A percentile compares a stretch with the other conserved stretches of the same genome.
Conservation (phyloP, 2,329 filamentous ascomycete genomes). For the Diaporthe caulivora region DNA sequence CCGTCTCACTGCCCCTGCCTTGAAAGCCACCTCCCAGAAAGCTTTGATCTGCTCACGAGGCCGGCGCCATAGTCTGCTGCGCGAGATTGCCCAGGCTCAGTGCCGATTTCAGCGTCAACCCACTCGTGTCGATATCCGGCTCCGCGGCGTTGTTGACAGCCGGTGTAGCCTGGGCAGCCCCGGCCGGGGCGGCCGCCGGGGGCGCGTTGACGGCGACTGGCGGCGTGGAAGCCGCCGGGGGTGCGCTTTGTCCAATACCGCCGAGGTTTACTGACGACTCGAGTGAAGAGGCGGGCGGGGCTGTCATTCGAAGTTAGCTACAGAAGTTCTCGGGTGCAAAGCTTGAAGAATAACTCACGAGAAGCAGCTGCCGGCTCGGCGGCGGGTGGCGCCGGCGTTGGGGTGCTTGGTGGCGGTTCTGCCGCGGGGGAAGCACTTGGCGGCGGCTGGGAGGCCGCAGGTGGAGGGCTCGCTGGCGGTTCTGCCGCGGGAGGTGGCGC, state of each 20-base stretch:
- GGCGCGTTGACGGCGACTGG: conserved; percentile 43
- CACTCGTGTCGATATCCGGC: conserved; percentile 54
- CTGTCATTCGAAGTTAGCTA: not conserved
- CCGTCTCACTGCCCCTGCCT: not conserved
- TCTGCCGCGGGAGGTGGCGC: not conserved
- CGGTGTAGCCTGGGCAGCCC: conserved; percentile 31
- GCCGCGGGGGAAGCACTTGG: conserved; percentile 18
- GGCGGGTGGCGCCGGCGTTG: conserved; percentile 9
- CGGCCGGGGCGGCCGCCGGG: conserved; percentile 41
- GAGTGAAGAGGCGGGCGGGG: conserved; percentile 38
- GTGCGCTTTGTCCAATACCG: conserved; percentile 38
- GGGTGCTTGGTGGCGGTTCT: not conserved
- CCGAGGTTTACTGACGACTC: conserved; percentile 47
- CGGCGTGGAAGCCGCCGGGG: conserved; percentile 41
- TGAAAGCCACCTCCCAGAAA: no score
- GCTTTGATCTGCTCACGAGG: not conserved
- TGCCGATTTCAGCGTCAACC: conserved; percentile 56
- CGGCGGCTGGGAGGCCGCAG: not conserved
- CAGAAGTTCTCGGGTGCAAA: not conserved
- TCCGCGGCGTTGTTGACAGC: conserved; percentile 42
- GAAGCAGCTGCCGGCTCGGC: conserved; percentile 25
- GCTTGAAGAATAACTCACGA: not conserved
- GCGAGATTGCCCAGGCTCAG: conserved; percentile 59
- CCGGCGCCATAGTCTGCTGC: conserved; percentile 42
- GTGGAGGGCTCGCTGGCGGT: conserved; percentile 2